Percentiles rank a stretch among this genome's conserved stretches.
Conservation (phyloP, 768 basidiomycete species). For the Hemileccinum rubropunctum region DNA sequence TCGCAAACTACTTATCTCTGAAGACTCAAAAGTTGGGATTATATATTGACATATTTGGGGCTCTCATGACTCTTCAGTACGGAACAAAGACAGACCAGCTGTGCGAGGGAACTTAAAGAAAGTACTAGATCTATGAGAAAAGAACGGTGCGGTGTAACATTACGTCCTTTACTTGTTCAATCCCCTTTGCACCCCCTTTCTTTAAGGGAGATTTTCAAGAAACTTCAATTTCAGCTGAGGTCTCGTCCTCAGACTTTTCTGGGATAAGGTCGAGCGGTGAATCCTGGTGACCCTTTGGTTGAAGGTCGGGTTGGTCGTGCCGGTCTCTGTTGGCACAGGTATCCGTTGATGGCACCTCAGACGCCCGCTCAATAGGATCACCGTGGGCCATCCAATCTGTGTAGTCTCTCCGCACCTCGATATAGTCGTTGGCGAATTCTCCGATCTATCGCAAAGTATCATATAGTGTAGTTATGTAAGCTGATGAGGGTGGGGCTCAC, state of each 20-base stretch:
- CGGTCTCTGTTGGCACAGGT: conserved; percentile 33
- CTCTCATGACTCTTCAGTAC: not conserved
- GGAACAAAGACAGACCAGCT: too few species aligned
- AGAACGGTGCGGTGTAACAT: too few species aligned
- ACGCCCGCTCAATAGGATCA: conserved; percentile 4
- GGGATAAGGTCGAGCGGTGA: conserved; percentile 10
- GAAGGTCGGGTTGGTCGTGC: conserved; percentile 36
- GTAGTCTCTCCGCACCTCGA: conserved; percentile 66
- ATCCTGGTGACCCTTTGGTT: conserved; percentile 3
- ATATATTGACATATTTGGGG: not conserved
- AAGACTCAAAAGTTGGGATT: not conserved
- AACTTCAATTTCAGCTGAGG: not conserved
- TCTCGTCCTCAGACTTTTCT: conserved; percentile 12
- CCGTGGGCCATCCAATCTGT: conserved; percentile 45
- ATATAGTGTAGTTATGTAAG: not conserved
- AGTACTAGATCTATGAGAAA: too few species aligned
- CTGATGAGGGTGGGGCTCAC: conserved; percentile 33
- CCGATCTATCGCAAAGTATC: conserved; percentile 45
- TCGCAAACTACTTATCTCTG: not conserved
- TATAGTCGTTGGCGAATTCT: conserved; percentile 68
- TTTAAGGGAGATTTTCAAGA: not conserved
- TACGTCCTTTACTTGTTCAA: too few species aligned
- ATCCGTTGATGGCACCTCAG: conserved; percentile 9
- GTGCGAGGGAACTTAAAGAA: too few species aligned
- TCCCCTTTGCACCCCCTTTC: not conserved